These are phyloP conservation scores for Gamsiella multidivaricata DNA, from an alignment of 192 early-diverging fungal species.

Conservation along the genomic window DNA sequence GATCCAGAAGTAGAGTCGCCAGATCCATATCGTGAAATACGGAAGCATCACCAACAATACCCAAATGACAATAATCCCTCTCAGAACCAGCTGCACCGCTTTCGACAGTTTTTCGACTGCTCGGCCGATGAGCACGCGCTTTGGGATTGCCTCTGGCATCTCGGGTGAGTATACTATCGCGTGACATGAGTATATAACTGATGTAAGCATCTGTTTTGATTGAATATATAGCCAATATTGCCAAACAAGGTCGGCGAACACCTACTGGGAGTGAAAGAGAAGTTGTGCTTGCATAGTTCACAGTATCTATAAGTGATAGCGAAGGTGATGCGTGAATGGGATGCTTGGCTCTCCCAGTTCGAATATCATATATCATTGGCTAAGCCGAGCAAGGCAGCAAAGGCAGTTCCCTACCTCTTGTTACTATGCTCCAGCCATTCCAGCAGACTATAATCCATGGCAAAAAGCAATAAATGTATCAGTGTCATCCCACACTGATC, in stretches of 20 bases:
- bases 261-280: slow-evolving; percentile 86
- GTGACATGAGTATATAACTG: too few relatives aligned
- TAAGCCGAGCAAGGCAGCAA: too few relatives aligned
- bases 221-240: not conserved
- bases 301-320: slow-evolving; percentile 65
- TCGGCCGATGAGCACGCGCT: slow-evolving; percentile 66
- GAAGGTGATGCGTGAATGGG: too few relatives aligned
- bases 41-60: slow-evolving; percentile 89
- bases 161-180: slow-evolving; percentile 69
- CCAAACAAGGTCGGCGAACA: not conserved
- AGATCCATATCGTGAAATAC: slow-evolving; percentile 84
- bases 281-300: slow-evolving; percentile 91
- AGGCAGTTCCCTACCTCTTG: too few relatives aligned
- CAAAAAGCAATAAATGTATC: not conserved
- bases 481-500: not conserved
- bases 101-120: slow-evolving; percentile 59
- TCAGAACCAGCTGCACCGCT: slow-evolving; percentile 54
- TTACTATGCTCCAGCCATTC: slow-evolving; percentile 88
- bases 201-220: too few relatives aligned
- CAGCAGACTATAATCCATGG: slow-evolving; percentile 62
- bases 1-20: slow-evolving; percentile 88
- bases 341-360: too few relatives aligned
- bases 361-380: too few relatives aligned
- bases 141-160: slow-evolving; percentile 79
- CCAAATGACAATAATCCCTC: slow-evolving; percentile 70